Base-by-base conservation (phyloP, 257 asterid genomes). In the Nicotiana paniculata region DNA sequence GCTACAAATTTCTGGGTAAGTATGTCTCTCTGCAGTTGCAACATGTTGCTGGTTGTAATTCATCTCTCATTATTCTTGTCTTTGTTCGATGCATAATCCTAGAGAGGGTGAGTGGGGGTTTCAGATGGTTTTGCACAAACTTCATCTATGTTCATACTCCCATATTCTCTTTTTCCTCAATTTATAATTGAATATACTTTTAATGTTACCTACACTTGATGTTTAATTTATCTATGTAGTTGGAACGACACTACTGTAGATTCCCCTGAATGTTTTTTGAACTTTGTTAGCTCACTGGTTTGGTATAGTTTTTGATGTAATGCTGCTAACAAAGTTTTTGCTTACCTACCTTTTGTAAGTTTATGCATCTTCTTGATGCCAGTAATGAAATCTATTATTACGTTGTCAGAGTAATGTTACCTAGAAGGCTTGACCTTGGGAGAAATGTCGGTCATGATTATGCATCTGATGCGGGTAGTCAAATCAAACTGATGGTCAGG, bases 1-100 rank as follows among this genome's bases (percentile, higher is more conserved):
- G 99, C 93, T 96, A 92, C 95, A 93, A 96, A 85, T 93, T 93
- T 86, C 96, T 93, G 87, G 99, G 99, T 96, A 74, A 32, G 91
- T 77, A 62, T 74, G 74, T 76, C 77, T 64, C 18, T 81, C 69
- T 4, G 28, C 64, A 26, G 28, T 75, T 75, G 64, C 64, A 32
- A 33, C 28, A 17, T 26, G 2, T 75, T 28, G 80, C 17, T 75
- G 64, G 64, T 16, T 74, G 79, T 51, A 28, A 37, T 75, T 8
- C 46, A 28, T 75, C 46, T 24, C 6, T 53, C 46, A 62, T 28
- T 51, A 53, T 53, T 75, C 46, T 53, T 51, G 64, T 75, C 64
- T 15, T 48, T 74, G 11, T 75, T 75, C 4, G 17, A 26, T 75
- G 63, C 26, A 26, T 48, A 48, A 48, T 48, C 63, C 10, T 75